Evolutionary conservation across 1,139 yeast genomes (phyloP).

Genomic region (Yarrowia galli): DNA sequence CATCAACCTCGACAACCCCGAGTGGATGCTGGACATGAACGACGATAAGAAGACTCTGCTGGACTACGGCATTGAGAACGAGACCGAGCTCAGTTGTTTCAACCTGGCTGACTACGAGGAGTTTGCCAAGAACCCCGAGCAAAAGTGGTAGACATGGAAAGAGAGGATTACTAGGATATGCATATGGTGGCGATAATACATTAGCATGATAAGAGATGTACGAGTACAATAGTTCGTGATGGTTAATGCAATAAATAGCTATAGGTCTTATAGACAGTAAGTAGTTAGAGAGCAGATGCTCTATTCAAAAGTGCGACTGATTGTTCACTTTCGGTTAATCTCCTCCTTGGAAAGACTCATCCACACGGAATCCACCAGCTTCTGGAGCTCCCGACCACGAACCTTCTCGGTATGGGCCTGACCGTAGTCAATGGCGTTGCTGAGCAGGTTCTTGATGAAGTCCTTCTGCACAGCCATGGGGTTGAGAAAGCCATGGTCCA

Average conservation of each 20-base stretch:
- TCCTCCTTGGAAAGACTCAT: constrained; percentile 42
- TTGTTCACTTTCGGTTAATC: constrained; percentile 22
- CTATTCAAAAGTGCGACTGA: constrained; percentile 1
- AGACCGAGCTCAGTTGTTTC: constrained; percentile 86
- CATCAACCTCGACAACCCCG: constrained; percentile 83
- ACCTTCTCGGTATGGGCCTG: constrained; percentile 54
- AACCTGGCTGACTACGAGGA: constrained; percentile 68
- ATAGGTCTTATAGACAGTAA: constrained; percentile 10
- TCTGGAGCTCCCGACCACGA: constrained; percentile 54
- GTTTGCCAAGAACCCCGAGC: constrained; percentile 83
- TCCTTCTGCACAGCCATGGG: constrained; percentile 76
- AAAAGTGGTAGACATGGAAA: constrained; percentile 74
- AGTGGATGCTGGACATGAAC: constrained; percentile 64
- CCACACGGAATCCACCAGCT: constrained; percentile 63
- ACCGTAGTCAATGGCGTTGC: constrained; percentile 78
- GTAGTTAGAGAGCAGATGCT: neutral
- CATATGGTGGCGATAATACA: neutral
- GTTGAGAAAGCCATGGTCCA: constrained; percentile 67
- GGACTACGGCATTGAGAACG: constrained; percentile 81
- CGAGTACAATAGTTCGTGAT: too few species aligned
- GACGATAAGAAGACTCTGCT: constrained; percentile 58
- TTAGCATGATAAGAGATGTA: neutral
- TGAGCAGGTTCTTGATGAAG: constrained; percentile 73
- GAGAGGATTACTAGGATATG: neutral
- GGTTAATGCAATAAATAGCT: constrained; percentile 38